Evolutionary conservation across 176 grass and related monocot species (phyloP).

Genomic region (Canna indica): DNA sequence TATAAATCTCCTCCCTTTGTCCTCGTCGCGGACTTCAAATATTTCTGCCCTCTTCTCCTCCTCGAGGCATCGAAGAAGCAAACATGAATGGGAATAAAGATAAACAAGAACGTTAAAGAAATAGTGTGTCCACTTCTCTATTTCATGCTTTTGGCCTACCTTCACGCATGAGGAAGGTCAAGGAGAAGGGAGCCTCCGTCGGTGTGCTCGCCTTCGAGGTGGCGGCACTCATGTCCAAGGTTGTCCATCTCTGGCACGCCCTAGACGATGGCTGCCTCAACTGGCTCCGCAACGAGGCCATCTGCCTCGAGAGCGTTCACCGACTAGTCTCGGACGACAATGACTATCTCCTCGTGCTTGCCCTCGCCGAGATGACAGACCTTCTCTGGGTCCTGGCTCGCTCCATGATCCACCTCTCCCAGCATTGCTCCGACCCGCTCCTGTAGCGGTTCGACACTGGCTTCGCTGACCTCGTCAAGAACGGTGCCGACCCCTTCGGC

Average conservation of each 20-base stretch:
- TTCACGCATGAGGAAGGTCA: no score
- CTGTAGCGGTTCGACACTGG: conserved; percentile 40
- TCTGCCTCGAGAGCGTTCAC: conserved; percentile 53
- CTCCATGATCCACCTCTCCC: conserved; percentile 27
- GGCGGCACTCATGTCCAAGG: conserved; percentile 40
- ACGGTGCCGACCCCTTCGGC: conserved; percentile 34
- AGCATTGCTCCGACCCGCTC: conserved; percentile 46
- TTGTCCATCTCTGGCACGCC: conserved; percentile 49
- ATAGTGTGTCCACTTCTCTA: no score
- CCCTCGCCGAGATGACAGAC: conserved; percentile 34
- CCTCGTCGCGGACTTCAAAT: no score
- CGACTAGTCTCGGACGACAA: conserved; percentile 47
- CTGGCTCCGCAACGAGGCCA: conserved; percentile 23
- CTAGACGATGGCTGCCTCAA: conserved; percentile 28
- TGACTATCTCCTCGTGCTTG: conserved; percentile 37
- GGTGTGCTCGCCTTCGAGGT: conserved; percentile 52
- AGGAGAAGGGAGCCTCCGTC: conserved; percentile 3
- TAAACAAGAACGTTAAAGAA: no score
- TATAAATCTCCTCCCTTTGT: no score
- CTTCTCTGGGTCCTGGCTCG: conserved; percentile 21
- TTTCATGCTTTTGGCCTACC: no score
- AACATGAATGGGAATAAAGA: no score
- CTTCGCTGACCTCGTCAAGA: conserved; percentile 35
- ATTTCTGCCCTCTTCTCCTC: no score
- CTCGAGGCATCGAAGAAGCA: no score